A percentile compares a stretch with the other conserved stretches of the same genome.
Evolutionary conservation across 805 yeast genomes (phyloP).

Genomic region (Sungouiozyma ichnusensis): DNA sequence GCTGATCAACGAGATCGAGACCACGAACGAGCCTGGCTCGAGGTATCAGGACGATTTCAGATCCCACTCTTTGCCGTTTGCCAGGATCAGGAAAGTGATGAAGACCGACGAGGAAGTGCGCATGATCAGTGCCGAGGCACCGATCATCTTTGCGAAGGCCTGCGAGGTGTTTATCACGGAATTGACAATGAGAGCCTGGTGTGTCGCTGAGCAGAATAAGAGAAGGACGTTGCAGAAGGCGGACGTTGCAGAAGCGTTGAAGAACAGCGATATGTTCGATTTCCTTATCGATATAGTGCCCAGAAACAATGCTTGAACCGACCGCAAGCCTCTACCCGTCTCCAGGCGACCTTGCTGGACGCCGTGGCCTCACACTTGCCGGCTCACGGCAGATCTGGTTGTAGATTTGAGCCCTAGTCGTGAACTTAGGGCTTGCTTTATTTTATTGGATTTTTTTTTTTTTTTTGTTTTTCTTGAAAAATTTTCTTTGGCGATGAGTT

Average conservation of each 20-base stretch:
- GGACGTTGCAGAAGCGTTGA: slow-evolving; percentile 91
- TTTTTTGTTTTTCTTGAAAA: too few species aligned
- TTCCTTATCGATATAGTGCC: slow-evolving; percentile 94
- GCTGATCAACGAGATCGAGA: slow-evolving; percentile 66
- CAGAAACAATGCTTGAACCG: slow-evolving; percentile 36
- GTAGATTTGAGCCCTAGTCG: not conserved
- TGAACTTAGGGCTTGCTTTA: not conserved
- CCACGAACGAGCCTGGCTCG: slow-evolving; percentile 43
- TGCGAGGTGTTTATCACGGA: slow-evolving; percentile 97
- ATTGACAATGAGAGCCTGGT: slow-evolving; percentile 97
- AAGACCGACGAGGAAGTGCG: slow-evolving; percentile 94
- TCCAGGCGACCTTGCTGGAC: too few species aligned
- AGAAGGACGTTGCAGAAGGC: slow-evolving; percentile 88
- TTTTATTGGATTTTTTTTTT: too few species aligned
- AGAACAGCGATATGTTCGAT: slow-evolving; percentile 94
- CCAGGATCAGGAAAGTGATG: slow-evolving; percentile 95
- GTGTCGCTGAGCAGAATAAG: slow-evolving; percentile 93
- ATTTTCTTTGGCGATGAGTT: not conserved
- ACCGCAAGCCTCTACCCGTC: too few species aligned
- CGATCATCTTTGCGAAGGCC: slow-evolving; percentile 93
- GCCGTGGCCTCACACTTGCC: too few species aligned
- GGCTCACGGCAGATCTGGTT: too few species aligned
- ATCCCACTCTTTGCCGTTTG: slow-evolving; percentile 88
- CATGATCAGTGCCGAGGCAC: slow-evolving; percentile 98
- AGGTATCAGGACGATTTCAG: slow-evolving; percentile 76